Conservation (phyloP, 1,139 yeast genomes). For the Suhomyces chickasaworum region DNA sequence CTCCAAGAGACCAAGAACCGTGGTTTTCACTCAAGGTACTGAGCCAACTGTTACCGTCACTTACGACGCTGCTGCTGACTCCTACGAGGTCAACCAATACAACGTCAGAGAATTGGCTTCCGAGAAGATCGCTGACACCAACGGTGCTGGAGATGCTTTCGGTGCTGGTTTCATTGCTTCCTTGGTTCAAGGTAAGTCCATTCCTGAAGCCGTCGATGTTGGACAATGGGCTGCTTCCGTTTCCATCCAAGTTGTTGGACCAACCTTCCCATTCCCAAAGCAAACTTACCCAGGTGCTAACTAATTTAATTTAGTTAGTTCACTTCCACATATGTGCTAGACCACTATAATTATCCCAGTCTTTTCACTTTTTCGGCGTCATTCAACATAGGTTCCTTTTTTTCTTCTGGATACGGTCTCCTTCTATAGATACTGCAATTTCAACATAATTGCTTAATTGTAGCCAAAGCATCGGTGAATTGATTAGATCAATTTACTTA, state of each 20-base stretch:
- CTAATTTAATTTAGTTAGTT: background rate
- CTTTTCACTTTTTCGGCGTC: constrained; percentile 12
- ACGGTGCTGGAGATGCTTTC: constrained; percentile 99
- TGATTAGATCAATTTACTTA: too few relatives aligned
- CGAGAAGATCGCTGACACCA: constrained; percentile 79
- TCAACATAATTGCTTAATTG: constrained; percentile 14
- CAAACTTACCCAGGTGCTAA: constrained; percentile 47
- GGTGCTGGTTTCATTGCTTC: constrained; percentile 98
- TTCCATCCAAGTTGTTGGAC: constrained; percentile 92
- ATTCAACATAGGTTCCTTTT: constrained; percentile 18
- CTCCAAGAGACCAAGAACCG: constrained; percentile 72
- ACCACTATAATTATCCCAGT: background rate
- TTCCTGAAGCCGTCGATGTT: constrained; percentile 67
- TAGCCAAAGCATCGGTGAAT: background rate
- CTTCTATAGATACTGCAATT: constrained; percentile 11
- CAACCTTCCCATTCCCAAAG: constrained; percentile 87
- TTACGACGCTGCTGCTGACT: constrained; percentile 48
- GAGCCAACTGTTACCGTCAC: constrained; percentile 82
- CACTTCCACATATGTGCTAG: background rate
- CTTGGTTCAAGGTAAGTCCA: constrained; percentile 69
- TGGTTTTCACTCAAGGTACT: constrained; percentile 88
- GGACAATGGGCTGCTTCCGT: constrained; percentile 98
- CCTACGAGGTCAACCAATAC: constrained; percentile 51
- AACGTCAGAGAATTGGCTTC: constrained; percentile 72
- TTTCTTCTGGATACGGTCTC: constrained; percentile 11